Conservation (phyloP, 2,329 filamentous ascomycete species). For the Exophiala calicioides region DNA sequence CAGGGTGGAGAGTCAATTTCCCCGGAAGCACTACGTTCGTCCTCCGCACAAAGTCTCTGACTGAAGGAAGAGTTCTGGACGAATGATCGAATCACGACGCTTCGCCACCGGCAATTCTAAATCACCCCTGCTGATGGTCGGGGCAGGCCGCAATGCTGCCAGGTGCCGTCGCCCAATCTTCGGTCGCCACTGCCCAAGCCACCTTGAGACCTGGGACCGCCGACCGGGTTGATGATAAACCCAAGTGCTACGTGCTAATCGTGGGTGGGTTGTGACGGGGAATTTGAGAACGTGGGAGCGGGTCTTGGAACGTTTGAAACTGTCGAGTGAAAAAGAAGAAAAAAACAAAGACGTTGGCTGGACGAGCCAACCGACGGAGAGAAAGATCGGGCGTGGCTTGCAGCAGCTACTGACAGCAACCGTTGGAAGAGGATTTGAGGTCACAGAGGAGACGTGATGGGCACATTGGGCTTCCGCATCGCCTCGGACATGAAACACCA, state of each 20-base stretch:
- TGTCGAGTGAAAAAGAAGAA: too few relatives aligned
- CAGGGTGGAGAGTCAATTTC: slow-evolving; percentile 28
- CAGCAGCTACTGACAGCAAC: slow-evolving; percentile 1
- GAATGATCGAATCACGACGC: too few relatives aligned
- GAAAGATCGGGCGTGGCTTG: neutral
- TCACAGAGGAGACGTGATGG: slow-evolving; percentile 13
- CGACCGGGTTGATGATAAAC: too few relatives aligned
- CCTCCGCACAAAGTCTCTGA: slow-evolving; percentile 23
- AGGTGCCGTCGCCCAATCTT: too few relatives aligned
- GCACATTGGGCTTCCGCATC: slow-evolving; percentile 24
- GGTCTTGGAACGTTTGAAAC: too few relatives aligned
- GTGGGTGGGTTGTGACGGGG: too few relatives aligned
- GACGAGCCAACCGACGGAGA: too few relatives aligned
- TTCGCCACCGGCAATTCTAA: slow-evolving; percentile 8
- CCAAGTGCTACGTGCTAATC: too few relatives aligned
- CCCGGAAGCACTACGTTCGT: slow-evolving; percentile 28
- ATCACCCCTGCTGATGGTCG: neutral
- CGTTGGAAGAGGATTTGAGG: neutral
- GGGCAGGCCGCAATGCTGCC: neutral
- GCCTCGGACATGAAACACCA: slow-evolving; percentile 31
- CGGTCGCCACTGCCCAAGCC: too few relatives aligned
- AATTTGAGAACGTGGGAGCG: too few relatives aligned
- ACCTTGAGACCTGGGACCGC: too few relatives aligned
- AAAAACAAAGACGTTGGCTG: too few relatives aligned
- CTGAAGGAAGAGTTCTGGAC: slow-evolving; percentile 1